Percentiles rank a stretch among this genome's conserved stretches.
phyloP scores from a whole-genome alignment of 257 asterid genomes.

The Solanum clarkiae region DNA sequence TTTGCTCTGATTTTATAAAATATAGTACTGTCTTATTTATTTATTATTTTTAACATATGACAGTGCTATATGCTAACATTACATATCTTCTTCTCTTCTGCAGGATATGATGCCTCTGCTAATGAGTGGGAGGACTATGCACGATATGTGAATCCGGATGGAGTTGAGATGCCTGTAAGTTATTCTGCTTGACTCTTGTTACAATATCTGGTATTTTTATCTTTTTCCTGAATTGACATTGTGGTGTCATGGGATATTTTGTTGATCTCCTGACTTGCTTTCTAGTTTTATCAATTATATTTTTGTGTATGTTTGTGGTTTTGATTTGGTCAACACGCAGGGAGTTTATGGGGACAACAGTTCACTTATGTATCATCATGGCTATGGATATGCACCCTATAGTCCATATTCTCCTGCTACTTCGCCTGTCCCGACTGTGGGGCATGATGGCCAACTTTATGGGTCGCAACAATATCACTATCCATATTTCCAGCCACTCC shows the following conservation, averaged over 20 bases:
- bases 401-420: conserved; percentile 61
- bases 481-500: conserved; percentile 53
- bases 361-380: conserved; percentile 48
- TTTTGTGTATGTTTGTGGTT: not conserved
- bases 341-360: conserved; percentile 62
- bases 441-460: conserved; percentile 66
- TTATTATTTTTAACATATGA: not conserved
- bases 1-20: not conserved
- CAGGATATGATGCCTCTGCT: conserved; percentile 32
- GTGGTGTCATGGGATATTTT: not conserved
- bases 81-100: not conserved
- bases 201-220: not conserved
- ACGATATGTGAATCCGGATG: conserved; percentile 33
- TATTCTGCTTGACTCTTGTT: not conserved
- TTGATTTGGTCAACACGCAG: conserved; percentile 9
- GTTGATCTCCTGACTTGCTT: not conserved
- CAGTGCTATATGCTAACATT: not conserved
- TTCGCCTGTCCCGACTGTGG: conserved; percentile 50
- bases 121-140: conserved; percentile 43
- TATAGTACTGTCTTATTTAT: not conserved
- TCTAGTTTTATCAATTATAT: not conserved
- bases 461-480: conserved; percentile 73
- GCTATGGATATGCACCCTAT: conserved; percentile 56
- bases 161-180: conserved; percentile 41
- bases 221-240: not conserved